Evolutionary conservation across 441 rosid species (phyloP).

Genomic region (Croton laevigatus): DNA sequence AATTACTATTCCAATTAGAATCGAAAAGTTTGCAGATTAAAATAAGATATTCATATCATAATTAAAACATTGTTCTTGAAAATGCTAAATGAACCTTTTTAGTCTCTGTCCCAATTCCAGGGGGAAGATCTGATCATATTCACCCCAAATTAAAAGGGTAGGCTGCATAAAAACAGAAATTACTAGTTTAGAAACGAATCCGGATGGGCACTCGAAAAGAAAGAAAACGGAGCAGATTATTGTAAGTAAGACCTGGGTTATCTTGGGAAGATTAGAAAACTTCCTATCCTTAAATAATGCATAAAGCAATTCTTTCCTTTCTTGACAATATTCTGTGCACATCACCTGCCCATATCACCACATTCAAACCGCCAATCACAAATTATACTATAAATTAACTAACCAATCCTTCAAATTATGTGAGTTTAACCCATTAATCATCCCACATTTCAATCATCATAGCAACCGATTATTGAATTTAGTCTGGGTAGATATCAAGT

Average conservation of each 20-base stretch:
- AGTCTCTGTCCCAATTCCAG: conserved; percentile 65
- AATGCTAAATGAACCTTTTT: conserved; percentile 37
- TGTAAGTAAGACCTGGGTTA: conserved; percentile 47
- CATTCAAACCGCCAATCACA: background rate
- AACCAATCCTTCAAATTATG: too few relatives aligned
- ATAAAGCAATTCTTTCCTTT: conserved; percentile 57
- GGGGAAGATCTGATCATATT: conserved; percentile 66
- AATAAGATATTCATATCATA: background rate
- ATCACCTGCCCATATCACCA: conserved; percentile 44
- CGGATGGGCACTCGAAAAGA: background rate
- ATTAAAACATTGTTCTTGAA: background rate
- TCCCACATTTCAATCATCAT: too few relatives aligned
- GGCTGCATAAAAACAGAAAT: conserved; percentile 38
- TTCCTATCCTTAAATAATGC: conserved; percentile 60
- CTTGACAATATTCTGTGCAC: conserved; percentile 60
- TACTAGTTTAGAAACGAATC: background rate
- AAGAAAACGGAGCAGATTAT: background rate
- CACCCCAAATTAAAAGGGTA: conserved; percentile 65
- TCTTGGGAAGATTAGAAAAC: conserved; percentile 56
- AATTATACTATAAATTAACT: too few relatives aligned
- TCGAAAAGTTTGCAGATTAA: background rate
- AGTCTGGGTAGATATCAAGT: too few relatives aligned
- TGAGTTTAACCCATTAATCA: too few relatives aligned
- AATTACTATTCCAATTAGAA: background rate
- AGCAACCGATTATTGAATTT: too few relatives aligned